Base-by-base conservation (phyloP, 306 rosid species). In the Erythrophleum fordii region DNA sequence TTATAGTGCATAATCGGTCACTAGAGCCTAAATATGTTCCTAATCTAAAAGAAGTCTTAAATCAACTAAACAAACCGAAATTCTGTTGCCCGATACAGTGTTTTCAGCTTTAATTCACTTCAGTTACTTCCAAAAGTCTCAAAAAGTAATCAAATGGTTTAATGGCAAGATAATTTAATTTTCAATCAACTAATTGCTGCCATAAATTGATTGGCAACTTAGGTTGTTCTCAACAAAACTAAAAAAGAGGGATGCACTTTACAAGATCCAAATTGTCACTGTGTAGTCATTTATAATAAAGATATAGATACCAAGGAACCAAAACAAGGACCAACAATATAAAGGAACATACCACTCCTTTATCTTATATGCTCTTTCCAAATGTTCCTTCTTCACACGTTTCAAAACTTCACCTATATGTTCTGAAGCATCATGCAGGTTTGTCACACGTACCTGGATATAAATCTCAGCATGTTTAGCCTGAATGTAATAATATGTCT, bases 361-460 rank as follows among this genome's bases (percentile, higher is more conserved):
- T 79, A 95, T 91, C 88, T 56, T 95, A 78, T 95, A 95, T 53
- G 98, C 99, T 88, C 99, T 91, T 88, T 83, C 80, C 79, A 93
- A 81, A 86, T 95, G 96, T 65, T 85, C 87, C 86, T 84, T 89
- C 92, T 95, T 92, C 83, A 95, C 99, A 41, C 99, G 99, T 82
- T 88, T 90, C 87, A 95, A 83, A 71, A 95, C 99, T 85, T 95
- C 99, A 49, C 94, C 99, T 17, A 95, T 95, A 81, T 91, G 99
- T 82, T 93, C 99, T 11, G 97, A 17, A 46, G 99, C 94, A 91
- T 95, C 99, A 82, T 86, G 86, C 90, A 95, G 80, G 83, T 95
- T 95, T 72, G 99, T 95, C 60, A 95, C 98, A 51, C 97, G 98
- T 61, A 95, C 99, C 99, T 95, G 85, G 48, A 37, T 75, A 83